Conservation (phyloP, 164 flowering plant species). For the Liquidambar formosana region DNA sequence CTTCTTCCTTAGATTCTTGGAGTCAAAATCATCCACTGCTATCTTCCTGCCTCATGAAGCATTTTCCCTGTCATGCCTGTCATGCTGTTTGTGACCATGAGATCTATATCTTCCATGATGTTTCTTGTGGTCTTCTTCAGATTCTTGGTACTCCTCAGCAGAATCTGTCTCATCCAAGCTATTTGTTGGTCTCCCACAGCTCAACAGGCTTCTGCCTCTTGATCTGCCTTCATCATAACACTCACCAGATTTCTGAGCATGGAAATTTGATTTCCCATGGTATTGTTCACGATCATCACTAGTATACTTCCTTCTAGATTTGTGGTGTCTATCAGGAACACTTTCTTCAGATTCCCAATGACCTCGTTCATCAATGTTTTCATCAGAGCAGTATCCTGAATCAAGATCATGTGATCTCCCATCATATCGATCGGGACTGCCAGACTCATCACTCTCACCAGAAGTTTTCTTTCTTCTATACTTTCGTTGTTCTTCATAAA, state of each 20-base stretch:
- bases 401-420: no score
- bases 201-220: background rate
- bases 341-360: constrained; percentile 8
- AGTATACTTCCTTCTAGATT: constrained; percentile 3
- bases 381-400: no score
- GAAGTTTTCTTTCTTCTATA: no score
- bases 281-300: background rate
- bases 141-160: background rate
- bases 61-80: background rate
- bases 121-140: background rate
- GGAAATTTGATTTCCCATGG: background rate
- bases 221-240: background rate
- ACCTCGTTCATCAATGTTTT: background rate
- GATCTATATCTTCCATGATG: background rate
- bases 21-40: no score
- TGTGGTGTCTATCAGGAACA: constrained; percentile 3
- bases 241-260: constrained; percentile 2
- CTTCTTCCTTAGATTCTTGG: no score
- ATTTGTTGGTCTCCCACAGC: background rate
- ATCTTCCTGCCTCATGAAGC: background rate
- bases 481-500: no score
- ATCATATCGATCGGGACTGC: no score
- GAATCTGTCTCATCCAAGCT: constrained; percentile 11
- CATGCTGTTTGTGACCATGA: background rate
- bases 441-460: no score